Percentiles rank a stretch among this genome's conserved stretches.
These are phyloP conservation scores for Theileria sp. DNA, from an alignment of 169 alveolate species.

Conservation along the genomic window DNA sequence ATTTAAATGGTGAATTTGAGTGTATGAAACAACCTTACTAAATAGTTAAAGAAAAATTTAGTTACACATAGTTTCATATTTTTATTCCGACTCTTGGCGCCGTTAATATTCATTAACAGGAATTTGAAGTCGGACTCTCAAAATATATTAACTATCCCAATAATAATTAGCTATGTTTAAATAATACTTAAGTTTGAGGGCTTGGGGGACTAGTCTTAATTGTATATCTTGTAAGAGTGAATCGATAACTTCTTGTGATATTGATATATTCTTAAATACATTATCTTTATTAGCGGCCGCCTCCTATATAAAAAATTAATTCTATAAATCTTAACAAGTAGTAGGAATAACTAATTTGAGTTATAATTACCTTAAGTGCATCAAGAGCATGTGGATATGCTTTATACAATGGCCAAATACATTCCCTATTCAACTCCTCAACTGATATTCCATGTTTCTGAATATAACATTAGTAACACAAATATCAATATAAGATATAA, in stretches of 20 bases:
- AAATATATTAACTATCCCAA: background rate
- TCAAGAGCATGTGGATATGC: slow-evolving; percentile 92
- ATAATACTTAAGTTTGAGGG: slow-evolving; percentile 80
- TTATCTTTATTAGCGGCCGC: slow-evolving; percentile 89
- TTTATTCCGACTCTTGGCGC: slow-evolving; percentile 66
- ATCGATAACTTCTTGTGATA: slow-evolving; percentile 81
- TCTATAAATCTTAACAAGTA: background rate
- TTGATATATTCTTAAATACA: slow-evolving; percentile 85
- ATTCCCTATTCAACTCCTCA: slow-evolving; percentile 86
- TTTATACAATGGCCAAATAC: slow-evolving; percentile 95
- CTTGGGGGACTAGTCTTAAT: slow-evolving; percentile 88
- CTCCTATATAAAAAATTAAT: slow-evolving; percentile 56
- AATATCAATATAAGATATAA: slow-evolving; percentile 37
- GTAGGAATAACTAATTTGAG: background rate
- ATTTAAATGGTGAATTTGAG: background rate
- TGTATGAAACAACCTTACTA: slow-evolving; percentile 67
- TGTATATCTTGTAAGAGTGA: slow-evolving; percentile 84
- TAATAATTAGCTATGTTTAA: background rate
- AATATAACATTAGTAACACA: background rate
- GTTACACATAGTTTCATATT: slow-evolving; percentile 63
- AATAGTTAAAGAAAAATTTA: slow-evolving; percentile 5
- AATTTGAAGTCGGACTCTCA: slow-evolving; percentile 54
- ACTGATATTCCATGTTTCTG: slow-evolving; percentile 85
- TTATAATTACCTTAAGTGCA: slow-evolving; percentile 85
- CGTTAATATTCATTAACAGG: slow-evolving; percentile 37